Evolutionary conservation across 2,329 filamentous ascomycete genomes (phyloP).

Genomic region (Dothiorella sarmentorum): DNA sequence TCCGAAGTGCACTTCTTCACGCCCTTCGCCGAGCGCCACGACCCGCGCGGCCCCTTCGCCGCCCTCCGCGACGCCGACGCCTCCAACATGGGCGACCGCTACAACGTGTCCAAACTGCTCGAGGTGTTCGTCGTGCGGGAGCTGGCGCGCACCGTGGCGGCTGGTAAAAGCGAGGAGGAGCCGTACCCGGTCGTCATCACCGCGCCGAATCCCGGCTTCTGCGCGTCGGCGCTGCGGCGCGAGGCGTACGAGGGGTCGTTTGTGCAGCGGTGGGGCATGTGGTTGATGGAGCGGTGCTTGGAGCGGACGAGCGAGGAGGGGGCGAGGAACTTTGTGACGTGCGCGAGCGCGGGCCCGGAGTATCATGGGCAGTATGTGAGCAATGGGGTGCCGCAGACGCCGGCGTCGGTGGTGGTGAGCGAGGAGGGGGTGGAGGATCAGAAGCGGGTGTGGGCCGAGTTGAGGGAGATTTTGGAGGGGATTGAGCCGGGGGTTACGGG

Average conservation of each 20-base stretch:
- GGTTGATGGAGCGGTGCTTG: constrained; percentile 24
- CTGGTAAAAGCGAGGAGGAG: no score
- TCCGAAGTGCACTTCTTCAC: constrained; percentile 20
- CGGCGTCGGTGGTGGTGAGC: constrained; percentile 34
- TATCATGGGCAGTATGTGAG: constrained; percentile 42
- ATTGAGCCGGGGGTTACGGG: constrained; percentile 33
- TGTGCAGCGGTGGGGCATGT: constrained; percentile 6
- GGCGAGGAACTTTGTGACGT: constrained; percentile 40
- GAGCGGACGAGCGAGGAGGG: constrained; percentile 42
- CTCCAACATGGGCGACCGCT: constrained; percentile 22
- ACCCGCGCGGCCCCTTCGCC: constrained; percentile 21
- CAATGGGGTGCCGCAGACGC: constrained; percentile 30
- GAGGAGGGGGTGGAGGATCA: constrained; percentile 36
- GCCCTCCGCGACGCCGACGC: constrained; percentile 21
- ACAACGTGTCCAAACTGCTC: constrained; percentile 28
- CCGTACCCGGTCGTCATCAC: constrained; percentile 20
- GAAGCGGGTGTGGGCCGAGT: constrained; percentile 39
- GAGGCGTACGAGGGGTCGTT: constrained; percentile 5
- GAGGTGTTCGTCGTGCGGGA: constrained; percentile 25
- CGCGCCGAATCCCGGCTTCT: constrained; percentile 21
- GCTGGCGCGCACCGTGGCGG: constrained; percentile 17
- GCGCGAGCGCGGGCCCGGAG: constrained; percentile 31
- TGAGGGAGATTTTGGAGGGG: constrained; percentile 37
- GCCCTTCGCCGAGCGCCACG: constrained; percentile 11
- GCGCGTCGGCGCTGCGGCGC: constrained; percentile 19